Evolutionary conservation across 257 asterid genomes (phyloP).

Genomic region (Solanum medicagineum): DNA sequence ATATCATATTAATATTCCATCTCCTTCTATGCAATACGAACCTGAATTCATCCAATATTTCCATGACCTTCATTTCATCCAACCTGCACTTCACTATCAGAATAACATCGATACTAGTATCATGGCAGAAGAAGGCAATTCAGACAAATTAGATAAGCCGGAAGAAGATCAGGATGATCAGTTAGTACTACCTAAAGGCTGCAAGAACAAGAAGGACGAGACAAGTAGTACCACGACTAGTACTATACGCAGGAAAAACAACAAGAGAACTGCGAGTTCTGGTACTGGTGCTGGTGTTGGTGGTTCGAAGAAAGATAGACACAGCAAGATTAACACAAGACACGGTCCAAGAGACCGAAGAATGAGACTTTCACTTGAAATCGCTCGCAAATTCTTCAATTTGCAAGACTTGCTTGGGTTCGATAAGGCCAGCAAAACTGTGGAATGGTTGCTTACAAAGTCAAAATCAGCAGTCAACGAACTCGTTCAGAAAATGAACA

Average conservation of each 20-base stretch:
- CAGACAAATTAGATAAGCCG: neutral
- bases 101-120: neutral
- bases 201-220: neutral
- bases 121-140: neutral
- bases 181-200: neutral
- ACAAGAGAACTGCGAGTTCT: neutral
- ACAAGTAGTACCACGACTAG: neutral
- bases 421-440: slow-evolving; percentile 61
- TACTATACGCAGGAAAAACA: neutral
- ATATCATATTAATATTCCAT: slow-evolving; percentile 9
- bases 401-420: slow-evolving; percentile 58
- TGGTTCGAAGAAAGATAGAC: slow-evolving; percentile 45
- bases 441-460: slow-evolving; percentile 46
- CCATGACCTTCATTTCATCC: slow-evolving; percentile 11
- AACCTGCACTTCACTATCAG: neutral
- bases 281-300: neutral
- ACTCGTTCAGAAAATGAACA: neutral
- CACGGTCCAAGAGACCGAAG: slow-evolving; percentile 67
- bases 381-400: slow-evolving; percentile 46
- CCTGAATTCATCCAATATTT: slow-evolving; percentile 24
- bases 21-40: slow-evolving; percentile 22
- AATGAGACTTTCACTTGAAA: slow-evolving; percentile 54
- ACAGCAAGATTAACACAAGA: slow-evolving; percentile 67
- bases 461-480: slow-evolving; percentile 35
- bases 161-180: neutral